These are phyloP conservation scores for Sporothrix variecibatus DNA, from an alignment of 2,329 filamentous ascomycete genomes.

Conservation along the genomic window DNA sequence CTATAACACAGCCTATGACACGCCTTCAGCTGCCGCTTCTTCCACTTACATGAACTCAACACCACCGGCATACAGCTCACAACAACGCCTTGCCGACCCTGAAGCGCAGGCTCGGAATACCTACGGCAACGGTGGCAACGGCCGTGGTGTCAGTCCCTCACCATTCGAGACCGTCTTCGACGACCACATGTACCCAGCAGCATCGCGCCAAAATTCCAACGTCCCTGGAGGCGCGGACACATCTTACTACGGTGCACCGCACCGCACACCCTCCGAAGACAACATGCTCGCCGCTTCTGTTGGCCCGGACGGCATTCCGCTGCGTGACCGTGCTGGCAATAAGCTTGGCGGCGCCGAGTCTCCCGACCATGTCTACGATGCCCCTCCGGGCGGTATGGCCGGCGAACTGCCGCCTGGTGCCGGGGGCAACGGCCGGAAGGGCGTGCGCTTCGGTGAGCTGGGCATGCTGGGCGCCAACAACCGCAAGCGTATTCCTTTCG, in stretches of 20 bases:
- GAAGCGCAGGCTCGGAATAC: slow-evolving; percentile 36
- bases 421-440: slow-evolving; percentile 36
- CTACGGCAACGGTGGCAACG: slow-evolving; percentile 37
- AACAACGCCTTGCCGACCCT: slow-evolving; percentile 39
- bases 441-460: slow-evolving; percentile 58
- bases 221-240: slow-evolving; percentile 53
- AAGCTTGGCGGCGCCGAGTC: slow-evolving; percentile 47
- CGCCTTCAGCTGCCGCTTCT: slow-evolving; percentile 28
- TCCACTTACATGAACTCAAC: slow-evolving; percentile 29
- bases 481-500: slow-evolving; percentile 67
- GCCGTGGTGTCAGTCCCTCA: slow-evolving; percentile 30
- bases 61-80: slow-evolving; percentile 40
- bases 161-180: slow-evolving; percentile 69
- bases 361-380: slow-evolving; percentile 65
- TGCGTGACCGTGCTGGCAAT: slow-evolving; percentile 51
- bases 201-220: slow-evolving; percentile 41
- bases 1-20: slow-evolving; percentile 39
- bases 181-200: slow-evolving; percentile 64
- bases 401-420: slow-evolving; percentile 31
- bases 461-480: slow-evolving; percentile 59
- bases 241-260: slow-evolving; percentile 59
- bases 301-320: slow-evolving; percentile 56
- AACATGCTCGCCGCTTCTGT: slow-evolving; percentile 35
- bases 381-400: slow-evolving; percentile 39
- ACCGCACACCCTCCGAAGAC: slow-evolving; percentile 42